phyloP scores from a whole-genome alignment of 208 protist species.

The Leishmania gerbilli region DNA sequence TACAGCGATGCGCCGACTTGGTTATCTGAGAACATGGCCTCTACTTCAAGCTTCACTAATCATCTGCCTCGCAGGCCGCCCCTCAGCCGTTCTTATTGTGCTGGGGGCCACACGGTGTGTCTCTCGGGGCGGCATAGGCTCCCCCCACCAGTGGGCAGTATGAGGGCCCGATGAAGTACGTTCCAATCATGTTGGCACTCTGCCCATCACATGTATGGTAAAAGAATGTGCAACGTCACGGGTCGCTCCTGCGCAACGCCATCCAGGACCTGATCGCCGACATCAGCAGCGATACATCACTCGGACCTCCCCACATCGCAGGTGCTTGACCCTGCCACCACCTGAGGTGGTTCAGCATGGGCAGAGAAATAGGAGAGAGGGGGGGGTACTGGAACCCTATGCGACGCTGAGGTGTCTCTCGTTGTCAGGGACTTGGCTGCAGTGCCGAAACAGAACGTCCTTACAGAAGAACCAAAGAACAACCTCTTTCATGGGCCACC shows the following conservation, averaged over 20 bases:
- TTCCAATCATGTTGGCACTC: background rate
- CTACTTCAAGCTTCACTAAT: background rate
- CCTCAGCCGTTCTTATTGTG: background rate
- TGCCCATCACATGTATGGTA: background rate
- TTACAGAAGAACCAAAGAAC: background rate
- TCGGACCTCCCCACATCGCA: no score
- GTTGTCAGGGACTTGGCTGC: background rate
- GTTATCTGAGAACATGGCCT: background rate
- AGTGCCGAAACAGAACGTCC: background rate
- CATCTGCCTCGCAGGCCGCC: background rate
- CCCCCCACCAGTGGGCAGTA: background rate
- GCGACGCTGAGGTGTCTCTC: background rate
- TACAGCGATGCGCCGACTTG: background rate
- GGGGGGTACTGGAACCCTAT: background rate
- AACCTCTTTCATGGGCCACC: background rate
- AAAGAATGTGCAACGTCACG: background rate
- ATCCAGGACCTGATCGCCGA: no score
- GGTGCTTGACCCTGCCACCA: background rate
- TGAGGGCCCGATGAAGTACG: background rate
- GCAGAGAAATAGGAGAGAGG: no score
- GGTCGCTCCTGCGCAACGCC: background rate
- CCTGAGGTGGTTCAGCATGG: no score
- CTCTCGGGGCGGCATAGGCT: background rate
- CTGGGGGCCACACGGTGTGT: background rate
- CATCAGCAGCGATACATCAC: no score